Base-by-base conservation (phyloP, 495 filamentous ascomycete species). In the Tuber umbilicatum region DNA sequence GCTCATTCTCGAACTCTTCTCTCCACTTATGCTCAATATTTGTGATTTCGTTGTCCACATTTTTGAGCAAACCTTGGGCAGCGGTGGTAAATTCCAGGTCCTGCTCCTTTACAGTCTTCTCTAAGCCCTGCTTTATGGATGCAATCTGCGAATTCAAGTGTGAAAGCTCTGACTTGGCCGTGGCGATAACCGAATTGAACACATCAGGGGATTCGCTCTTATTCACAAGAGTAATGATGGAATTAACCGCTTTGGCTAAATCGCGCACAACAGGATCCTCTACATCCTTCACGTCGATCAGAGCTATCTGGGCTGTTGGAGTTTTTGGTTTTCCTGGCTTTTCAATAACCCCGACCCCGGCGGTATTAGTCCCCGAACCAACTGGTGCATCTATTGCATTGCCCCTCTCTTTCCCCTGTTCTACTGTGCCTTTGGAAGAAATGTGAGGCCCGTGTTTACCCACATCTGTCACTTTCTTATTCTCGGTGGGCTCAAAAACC, bases 231-330 rank as follows among this genome's bases (percentile, higher is more conserved):
- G 91, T 89, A 82, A 99, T 97, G 82, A 99, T 91, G 83, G 94
- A 92, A 84, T 99, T 99, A 77, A 98, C 87, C 81, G 95, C 93
- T 85, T 92, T 94, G 73, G 95, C 91, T n/a, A 99, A 86, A 81
- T 97, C 92, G 84, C 97, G 93, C 6, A 97, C 92, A 37, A 97
- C 86, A 6, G 92, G 90, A 79, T 98, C 95, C 74, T 91, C 88
- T 73, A 92, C 92, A 78, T 90, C 88, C 71, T 87, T 85, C 50
- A 94, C 86, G 70, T 89, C 87, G 42, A 97, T 82, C 41, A 91
- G 88, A 80, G 94, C 92, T 74, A 98, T 82, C 37, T 74, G 71
- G 43, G 67, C 72, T 23, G 81, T 72, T 70, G 80, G 78, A 45
- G 75, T 27, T 39, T 73, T 82, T 38, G 81, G 74, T 71, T 83